A percentile compares a stretch with the other conserved stretches of the same genome.
These are phyloP conservation scores for Colletotrichum horii DNA, from an alignment of 2,329 filamentous ascomycete genomes.

Conservation along the genomic window DNA sequence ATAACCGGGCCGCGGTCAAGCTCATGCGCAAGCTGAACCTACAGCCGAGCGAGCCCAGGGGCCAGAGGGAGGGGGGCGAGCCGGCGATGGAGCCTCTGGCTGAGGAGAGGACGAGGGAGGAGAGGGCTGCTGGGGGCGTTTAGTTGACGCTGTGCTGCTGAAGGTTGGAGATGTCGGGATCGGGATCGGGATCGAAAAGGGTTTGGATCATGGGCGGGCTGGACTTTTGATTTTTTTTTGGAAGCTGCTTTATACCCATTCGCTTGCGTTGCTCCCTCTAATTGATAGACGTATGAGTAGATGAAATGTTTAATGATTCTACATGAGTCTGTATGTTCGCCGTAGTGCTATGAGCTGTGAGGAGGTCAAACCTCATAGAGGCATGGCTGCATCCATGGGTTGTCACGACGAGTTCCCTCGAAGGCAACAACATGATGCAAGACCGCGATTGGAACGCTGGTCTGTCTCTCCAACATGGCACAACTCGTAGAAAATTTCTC, in stretches of 20 bases:
- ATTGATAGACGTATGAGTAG: background rate
- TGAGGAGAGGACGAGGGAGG: constrained; percentile 9
- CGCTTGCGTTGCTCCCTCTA: background rate
- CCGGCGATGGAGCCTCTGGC: constrained; percentile 7
- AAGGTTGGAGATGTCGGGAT: background rate
- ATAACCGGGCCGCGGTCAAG: constrained; percentile 28
- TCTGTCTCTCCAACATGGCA: background rate
- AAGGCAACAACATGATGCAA: background rate
- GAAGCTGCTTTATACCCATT: background rate
- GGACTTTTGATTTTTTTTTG: background rate
- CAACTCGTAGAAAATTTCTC: no score
- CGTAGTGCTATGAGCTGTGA: background rate
- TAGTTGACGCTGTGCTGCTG: background rate
- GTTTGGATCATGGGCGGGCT: background rate
- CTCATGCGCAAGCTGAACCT: constrained; percentile 47
- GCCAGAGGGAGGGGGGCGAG: constrained; percentile 25
- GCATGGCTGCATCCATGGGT: background rate
- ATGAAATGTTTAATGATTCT: background rate
- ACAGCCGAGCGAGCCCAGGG: constrained; percentile 30
- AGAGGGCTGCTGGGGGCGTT: background rate
- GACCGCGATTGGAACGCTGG: background rate
- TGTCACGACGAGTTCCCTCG: no score
- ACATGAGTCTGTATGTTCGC: background rate
- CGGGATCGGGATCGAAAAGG: background rate
- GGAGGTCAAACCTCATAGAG: background rate